phyloP scores from a whole-genome alignment of 192 early-diverging fungal genomes.

The Coemansia sp. region DNA sequence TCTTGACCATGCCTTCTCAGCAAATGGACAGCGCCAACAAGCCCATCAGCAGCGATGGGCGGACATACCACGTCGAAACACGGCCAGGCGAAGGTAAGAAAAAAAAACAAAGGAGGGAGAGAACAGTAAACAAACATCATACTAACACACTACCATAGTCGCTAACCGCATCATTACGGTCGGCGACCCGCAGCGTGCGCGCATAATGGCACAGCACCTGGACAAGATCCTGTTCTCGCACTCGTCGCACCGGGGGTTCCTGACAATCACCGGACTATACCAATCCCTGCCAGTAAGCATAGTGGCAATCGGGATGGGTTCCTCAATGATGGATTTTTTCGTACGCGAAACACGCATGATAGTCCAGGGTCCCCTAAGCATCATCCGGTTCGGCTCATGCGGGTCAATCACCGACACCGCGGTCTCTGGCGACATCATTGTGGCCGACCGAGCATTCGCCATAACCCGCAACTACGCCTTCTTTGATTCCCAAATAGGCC shows the following conservation, averaged over 20 bases:
- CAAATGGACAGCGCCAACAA: conserved; percentile 71
- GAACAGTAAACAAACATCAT: neutral
- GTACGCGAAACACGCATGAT: conserved; percentile 82
- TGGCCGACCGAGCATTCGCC: conserved; percentile 63
- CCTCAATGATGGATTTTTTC: conserved; percentile 88
- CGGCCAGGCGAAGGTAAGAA: conserved; percentile 61
- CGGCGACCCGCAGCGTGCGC: conserved; percentile 76
- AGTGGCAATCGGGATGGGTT: conserved; percentile 84
- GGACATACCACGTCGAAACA: conserved; percentile 81
- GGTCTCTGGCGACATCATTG: conserved; percentile 64
- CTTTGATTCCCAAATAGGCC: conserved; percentile 52
- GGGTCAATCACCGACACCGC: conserved; percentile 63
- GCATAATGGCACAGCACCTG: conserved; percentile 58
- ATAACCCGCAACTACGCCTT: conserved; percentile 73
- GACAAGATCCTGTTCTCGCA: conserved; percentile 58
- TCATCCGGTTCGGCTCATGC: conserved; percentile 84
- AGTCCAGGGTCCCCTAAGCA: conserved; percentile 68
- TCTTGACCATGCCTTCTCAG: conserved; percentile 18
- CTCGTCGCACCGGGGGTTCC: conserved; percentile 71
- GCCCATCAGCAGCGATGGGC: conserved; percentile 69
- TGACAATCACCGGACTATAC: conserved; percentile 84
- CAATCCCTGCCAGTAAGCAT: conserved; percentile 71
- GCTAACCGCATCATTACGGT: conserved; percentile 88
- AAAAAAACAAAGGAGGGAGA: neutral
- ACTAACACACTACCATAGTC: conserved; percentile 36